A percentile compares a stretch with the other conserved stretches of the same genome.
Conservation (phyloP, 192 early-diverging fungal species). For the Coemansia sp. region DNA sequence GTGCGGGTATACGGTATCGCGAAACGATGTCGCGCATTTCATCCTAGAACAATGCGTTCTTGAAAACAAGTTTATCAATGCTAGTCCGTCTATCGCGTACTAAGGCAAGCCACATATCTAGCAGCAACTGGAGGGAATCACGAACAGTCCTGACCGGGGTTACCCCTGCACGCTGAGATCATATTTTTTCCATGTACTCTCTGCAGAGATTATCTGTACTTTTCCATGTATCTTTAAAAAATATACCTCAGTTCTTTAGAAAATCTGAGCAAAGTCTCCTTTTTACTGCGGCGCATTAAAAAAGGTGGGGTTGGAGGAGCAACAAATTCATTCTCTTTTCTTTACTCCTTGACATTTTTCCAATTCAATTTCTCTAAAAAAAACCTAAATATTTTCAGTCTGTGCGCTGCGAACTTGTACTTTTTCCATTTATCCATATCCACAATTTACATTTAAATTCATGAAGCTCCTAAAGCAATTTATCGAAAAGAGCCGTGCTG, state of each 20-base stretch:
- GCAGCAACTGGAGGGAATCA: not conserved
- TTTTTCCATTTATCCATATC: not conserved
- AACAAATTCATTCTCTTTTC: not conserved
- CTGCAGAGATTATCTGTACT: not conserved
- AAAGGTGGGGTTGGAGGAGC: not conserved
- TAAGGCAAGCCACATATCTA: constrained; percentile 4
- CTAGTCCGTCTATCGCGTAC: constrained; percentile 30
- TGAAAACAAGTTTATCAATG: constrained; percentile 35
- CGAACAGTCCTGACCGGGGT: not conserved
- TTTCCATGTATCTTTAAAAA: not conserved
- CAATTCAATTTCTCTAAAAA: not conserved
- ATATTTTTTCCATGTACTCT: not conserved
- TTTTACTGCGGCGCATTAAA: not conserved
- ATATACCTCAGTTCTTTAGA: not conserved
- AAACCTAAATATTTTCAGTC: not conserved
- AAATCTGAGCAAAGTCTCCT: not conserved
- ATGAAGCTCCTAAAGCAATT: constrained; percentile 76
- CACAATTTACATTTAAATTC: not conserved
- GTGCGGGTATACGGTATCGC: constrained; percentile 56
- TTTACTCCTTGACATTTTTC: not conserved
- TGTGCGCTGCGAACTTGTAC: constrained; percentile 6
- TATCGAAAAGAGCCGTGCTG: constrained; percentile 82
- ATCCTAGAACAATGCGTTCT: constrained; percentile 48
- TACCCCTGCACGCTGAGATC: not conserved
- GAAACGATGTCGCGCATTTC: constrained; percentile 56